Percentiles rank a stretch among this genome's conserved stretches.
Evolutionary conservation across 2,329 filamentous ascomycete species (phyloP).

Genomic region (Aspergillus sp.): DNA sequence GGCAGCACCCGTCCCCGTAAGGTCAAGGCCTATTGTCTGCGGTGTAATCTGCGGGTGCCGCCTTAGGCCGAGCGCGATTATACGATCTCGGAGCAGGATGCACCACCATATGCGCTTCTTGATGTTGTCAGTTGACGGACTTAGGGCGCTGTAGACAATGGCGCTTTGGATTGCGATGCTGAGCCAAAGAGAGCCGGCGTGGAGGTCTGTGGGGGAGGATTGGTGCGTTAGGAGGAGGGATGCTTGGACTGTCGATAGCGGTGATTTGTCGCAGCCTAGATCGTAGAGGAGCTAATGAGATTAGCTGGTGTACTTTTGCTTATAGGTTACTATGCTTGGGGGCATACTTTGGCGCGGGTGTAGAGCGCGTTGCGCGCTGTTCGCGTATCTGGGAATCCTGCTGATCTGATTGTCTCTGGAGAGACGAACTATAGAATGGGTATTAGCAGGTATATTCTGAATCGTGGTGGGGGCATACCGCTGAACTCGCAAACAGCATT

Average conservation of each 20-base stretch:
- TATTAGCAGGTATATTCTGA: not conserved
- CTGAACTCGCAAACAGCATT: constrained; percentile 5
- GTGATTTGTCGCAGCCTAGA: constrained; percentile 4
- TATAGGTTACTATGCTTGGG: not conserved
- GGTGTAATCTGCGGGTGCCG: constrained; percentile 2
- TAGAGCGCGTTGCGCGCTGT: constrained; percentile 4
- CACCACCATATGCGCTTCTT: constrained; percentile 4
- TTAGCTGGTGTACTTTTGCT: not conserved
- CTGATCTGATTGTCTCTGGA: not conserved
- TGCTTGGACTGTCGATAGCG: not conserved
- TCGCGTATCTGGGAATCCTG: not conserved
- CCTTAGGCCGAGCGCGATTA: not conserved
- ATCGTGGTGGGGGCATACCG: not conserved
- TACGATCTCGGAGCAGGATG: constrained; percentile 1
- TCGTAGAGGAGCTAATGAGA: constrained; percentile 1
- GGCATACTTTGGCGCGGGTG: not conserved
- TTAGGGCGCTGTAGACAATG: not conserved
- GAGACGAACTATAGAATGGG: not conserved
- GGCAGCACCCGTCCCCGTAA: not conserved
- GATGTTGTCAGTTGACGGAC: not conserved
- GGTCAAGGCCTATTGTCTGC: not conserved
- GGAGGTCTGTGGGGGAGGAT: not conserved
- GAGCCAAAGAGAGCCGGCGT: constrained; percentile 6
- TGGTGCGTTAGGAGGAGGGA: constrained; percentile 3
- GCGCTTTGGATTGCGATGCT: constrained; percentile 9